A percentile compares a stretch with the other conserved stretches of the same genome.
Conservation (phyloP, 164 flowering plant genomes). For the Warburgia ugandensis region DNA sequence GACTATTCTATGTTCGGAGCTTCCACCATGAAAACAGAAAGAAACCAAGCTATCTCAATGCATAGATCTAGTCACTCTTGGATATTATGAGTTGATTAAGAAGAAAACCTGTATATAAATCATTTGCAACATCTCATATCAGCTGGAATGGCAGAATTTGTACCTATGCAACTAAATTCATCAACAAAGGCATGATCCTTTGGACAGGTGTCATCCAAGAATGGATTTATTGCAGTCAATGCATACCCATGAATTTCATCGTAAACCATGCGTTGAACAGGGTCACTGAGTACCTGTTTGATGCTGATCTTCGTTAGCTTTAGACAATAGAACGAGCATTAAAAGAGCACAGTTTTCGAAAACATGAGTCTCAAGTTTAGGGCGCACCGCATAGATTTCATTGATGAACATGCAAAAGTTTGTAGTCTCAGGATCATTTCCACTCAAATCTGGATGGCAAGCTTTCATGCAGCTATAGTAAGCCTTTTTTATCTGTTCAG, state of each 20-base stretch:
- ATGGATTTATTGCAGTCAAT: slow-evolving; percentile 77
- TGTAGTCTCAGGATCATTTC: slow-evolving; percentile 73
- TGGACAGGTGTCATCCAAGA: slow-evolving; percentile 60
- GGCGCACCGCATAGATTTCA: slow-evolving; percentile 73
- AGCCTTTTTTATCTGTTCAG: slow-evolving; percentile 79
- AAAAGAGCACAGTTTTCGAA: too few species aligned
- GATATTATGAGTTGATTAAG: too few species aligned
- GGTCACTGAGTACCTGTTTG: slow-evolving; percentile 96
- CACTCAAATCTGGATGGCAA: slow-evolving; percentile 96
- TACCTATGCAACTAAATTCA: slow-evolving; percentile 97
- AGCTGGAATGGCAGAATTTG: background rate
- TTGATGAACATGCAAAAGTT: slow-evolving; percentile 96
- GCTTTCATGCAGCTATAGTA: slow-evolving; percentile 92
- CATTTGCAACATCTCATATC: too few species aligned
- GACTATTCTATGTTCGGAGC: too few species aligned
- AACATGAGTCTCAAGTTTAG: too few species aligned
- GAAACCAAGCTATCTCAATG: too few species aligned
- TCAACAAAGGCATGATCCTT: slow-evolving; percentile 91
- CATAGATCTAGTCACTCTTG: too few species aligned
- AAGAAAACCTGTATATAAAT: too few species aligned
- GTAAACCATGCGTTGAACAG: slow-evolving; percentile 85
- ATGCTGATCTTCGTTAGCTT: too few species aligned
- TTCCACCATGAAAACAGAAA: too few species aligned
- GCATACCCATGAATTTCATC: slow-evolving; percentile 96
- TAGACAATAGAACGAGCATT: too few species aligned